A percentile compares a stretch with the other conserved stretches of the same genome.
Evolutionary conservation across 495 filamentous ascomycete genomes (phyloP).

Genomic region (Penicillium egyptiacum): DNA sequence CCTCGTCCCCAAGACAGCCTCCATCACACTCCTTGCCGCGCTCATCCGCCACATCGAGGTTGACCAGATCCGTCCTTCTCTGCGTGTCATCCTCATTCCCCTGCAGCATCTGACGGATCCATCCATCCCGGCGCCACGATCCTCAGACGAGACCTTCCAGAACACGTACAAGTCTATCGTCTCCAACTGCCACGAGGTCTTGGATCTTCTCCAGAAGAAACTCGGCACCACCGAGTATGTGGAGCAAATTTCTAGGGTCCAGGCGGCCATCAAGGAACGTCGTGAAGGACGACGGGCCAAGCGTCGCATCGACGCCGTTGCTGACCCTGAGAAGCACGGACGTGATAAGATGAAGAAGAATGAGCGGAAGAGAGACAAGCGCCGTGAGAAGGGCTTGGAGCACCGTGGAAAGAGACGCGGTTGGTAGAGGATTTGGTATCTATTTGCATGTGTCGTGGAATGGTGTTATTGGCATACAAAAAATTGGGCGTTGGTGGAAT

Average conservation of each 20-base stretch:
- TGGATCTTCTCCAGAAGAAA: conserved; percentile 75
- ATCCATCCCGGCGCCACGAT: conserved; percentile 65
- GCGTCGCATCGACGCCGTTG: conserved; percentile 80
- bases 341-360: conserved; percentile 80
- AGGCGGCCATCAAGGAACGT: conserved; percentile 64
- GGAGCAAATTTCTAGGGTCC: conserved; percentile 62
- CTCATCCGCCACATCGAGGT: conserved; percentile 56
- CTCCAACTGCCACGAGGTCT: conserved; percentile 65
- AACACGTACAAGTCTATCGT: conserved; percentile 65
- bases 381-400: conserved; percentile 71
- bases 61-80: conserved; percentile 56
- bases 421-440: conserved; percentile 42
- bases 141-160: conserved; percentile 64
- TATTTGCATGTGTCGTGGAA: conserved; percentile 24
- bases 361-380: conserved; percentile 78
- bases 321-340: conserved; percentile 73
- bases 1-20: conserved; percentile 71
- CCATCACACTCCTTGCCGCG: conserved; percentile 69
- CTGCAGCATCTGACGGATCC: conserved; percentile 82
- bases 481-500: conserved; percentile 29
- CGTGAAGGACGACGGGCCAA: conserved; percentile 74
- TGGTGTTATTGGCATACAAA: conserved; percentile 30
- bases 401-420: conserved; percentile 70
- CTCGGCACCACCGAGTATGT: conserved; percentile 80
- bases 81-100: conserved; percentile 69